Conservation (phyloP, 1,284 basidiomycete species). For the Apiotrichum gamsii region DNA sequence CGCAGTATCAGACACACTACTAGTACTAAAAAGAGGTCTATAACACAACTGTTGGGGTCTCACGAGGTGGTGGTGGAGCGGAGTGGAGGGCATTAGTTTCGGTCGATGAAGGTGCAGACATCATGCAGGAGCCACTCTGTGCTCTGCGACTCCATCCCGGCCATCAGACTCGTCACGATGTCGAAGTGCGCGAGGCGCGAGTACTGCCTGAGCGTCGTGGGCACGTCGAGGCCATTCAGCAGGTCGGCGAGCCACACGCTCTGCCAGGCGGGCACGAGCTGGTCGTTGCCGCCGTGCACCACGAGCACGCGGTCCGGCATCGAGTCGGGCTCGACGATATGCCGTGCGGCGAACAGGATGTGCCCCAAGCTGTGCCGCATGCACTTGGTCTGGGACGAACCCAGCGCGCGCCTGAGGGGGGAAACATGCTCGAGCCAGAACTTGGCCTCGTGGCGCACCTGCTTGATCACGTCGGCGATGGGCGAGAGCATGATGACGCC, state of each 20-base stretch:
- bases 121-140: constrained; percentile 21
- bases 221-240: constrained; percentile 44
- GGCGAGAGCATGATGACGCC: constrained; percentile 46
- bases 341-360: constrained; percentile 44
- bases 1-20: too few species aligned
- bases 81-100: too few species aligned
- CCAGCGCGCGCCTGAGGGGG: constrained; percentile 39
- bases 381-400: constrained; percentile 43
- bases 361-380: constrained; percentile 47
- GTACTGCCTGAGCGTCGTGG: constrained; percentile 42
- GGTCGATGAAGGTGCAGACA: constrained; percentile 2
- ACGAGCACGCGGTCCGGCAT: constrained; percentile 44
- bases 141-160: constrained; percentile 23
- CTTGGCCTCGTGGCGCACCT: constrained; percentile 38
- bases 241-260: constrained; percentile 44
- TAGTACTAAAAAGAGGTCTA: too few species aligned
- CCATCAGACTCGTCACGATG: constrained; percentile 34
- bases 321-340: constrained; percentile 38
- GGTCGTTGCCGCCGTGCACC: constrained; percentile 45
- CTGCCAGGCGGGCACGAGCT: constrained; percentile 42
- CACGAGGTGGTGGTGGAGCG: too few species aligned
- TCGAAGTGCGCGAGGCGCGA: constrained; percentile 42
- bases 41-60: too few species aligned
- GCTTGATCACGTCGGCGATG: constrained; percentile 47
- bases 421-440: constrained; percentile 45